Evolutionary conservation across 2,329 filamentous ascomycete species (phyloP), one percentile per base, ranked within the genome.

Genomic region (Fusarium nisikadoi): DNA sequence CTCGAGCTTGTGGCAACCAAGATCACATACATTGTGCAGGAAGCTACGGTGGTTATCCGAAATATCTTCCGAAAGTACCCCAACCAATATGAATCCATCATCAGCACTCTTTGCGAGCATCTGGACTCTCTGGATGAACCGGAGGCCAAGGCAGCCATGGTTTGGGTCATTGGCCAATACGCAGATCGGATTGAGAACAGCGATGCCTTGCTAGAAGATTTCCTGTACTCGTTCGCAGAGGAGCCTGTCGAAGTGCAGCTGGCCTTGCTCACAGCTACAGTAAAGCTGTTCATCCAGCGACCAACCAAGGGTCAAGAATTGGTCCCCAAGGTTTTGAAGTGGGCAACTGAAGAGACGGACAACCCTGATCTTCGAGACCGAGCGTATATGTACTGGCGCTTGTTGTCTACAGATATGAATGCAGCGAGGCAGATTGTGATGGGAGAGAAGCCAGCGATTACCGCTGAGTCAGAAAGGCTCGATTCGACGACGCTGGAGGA

Each of bases 11-110:
- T 99, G 50, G 92, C 95, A 33, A 98, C 96, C n/a, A 98, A 98
- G 83, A 92, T 99, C 60, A 97, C 95, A 1, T 99, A 99, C 79
- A 99, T 99, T 74, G 96, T 99, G 2, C 96, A 99, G 83, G 96
- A 99, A 85, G 96, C 96, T 20, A 99, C 96, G 1, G 96, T 99
- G 9, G 96, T 99, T 31, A 99, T 99, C 79, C 93, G 94, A 74
- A 99, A 99, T 81, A 99, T 99, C 78, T 99, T 99, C 88, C 92
- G 96, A 75, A 98, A 98, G 84, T 99, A 99, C 78, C 96, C 96
- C 13, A 98, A 99, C 80, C 94, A 98, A 80, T 99, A 99, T 82
- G 96, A 99, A 82, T 95, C 93, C 68, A 98, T 99, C 81, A 99
- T 99, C 78, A 92, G 93, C 55, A 97, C 95, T 2, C 87, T 99